phyloP scores from a whole-genome alignment of 164 flowering plant species.

The Magnolia kwangsiensis region DNA sequence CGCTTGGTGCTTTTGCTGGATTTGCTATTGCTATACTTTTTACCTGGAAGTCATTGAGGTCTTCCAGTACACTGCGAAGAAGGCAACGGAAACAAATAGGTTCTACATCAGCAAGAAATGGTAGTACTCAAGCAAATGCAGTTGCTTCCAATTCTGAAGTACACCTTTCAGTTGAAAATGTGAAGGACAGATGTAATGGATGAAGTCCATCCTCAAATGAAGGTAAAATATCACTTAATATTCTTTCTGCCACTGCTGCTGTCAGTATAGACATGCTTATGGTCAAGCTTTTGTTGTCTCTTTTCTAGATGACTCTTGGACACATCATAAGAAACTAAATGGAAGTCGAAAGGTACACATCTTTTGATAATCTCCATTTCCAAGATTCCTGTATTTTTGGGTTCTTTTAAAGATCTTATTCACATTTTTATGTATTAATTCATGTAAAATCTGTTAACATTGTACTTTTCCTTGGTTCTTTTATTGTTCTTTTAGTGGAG shows the following conservation, averaged over 20 bases:
- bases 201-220: constrained; percentile 17
- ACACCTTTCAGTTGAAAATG: neutral
- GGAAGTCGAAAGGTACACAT: constrained; percentile 31
- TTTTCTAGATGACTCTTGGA: constrained; percentile 24
- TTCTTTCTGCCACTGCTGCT: neutral
- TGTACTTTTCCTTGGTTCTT: no score
- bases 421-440: no score
- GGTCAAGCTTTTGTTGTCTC: constrained; percentile 1
- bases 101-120: constrained; percentile 21
- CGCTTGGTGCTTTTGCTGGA: constrained; percentile 36
- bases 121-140: constrained; percentile 10
- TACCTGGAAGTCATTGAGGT: constrained; percentile 32
- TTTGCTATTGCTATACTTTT: constrained; percentile 34
- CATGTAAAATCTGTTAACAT: no score
- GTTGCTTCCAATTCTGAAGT: constrained; percentile 11
- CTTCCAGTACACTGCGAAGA: constrained; percentile 16
- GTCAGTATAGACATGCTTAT: constrained; percentile 8
- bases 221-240: constrained; percentile 13
- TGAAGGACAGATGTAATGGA: constrained; percentile 2
- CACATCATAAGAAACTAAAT: constrained; percentile 24
- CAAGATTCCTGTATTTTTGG: no score
- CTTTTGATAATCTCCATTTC: no score
- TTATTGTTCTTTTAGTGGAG: no score
- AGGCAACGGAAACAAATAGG: constrained; percentile 19
- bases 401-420: no score